Conservation (phyloP, 2,329 filamentous ascomycete genomes). For the Periconia sp. region DNA sequence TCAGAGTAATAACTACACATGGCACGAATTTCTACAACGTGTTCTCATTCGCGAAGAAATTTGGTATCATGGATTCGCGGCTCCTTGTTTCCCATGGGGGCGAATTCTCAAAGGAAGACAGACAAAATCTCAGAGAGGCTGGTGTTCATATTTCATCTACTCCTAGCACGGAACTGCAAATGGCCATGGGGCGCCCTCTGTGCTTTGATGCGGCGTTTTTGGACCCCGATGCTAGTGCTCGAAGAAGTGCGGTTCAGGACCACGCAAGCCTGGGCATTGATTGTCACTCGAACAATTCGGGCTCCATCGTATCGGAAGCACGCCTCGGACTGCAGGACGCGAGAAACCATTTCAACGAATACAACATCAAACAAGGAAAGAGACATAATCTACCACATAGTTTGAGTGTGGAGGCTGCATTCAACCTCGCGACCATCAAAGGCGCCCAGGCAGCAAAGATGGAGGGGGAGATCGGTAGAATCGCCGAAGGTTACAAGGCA, state of each 20-base stretch:
- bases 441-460: conserved; percentile 49
- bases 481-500: conserved; percentile 51
- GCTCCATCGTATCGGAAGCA: conserved; percentile 50
- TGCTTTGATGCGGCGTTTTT: conserved; percentile 34
- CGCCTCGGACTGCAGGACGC: conserved; percentile 56
- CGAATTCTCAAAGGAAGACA: conserved; percentile 37
- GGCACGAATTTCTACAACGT: conserved; percentile 14
- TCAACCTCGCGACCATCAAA: conserved; percentile 54
- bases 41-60: conserved; percentile 28
- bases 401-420: conserved; percentile 46
- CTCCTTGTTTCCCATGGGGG: conserved; percentile 49
- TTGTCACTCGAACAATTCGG: conserved; percentile 56
- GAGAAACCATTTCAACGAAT: conserved; percentile 46
- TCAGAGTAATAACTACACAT: conserved; percentile 50
- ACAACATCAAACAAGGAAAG: conserved; percentile 46
- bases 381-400: conserved; percentile 50
- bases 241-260: conserved; percentile 22
- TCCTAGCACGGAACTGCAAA: conserved; percentile 55
- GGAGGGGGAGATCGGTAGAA: conserved; percentile 46
- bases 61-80: conserved; percentile 46
- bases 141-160: conserved; percentile 48
- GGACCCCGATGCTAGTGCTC: conserved; percentile 14
- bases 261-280: conserved; percentile 58
- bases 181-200: conserved; percentile 45
- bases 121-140: conserved; percentile 35